Evolutionary conservation across 306 rosid species (phyloP), one percentile per base, ranked within the genome.

Genomic region (Inga laurina): DNA sequence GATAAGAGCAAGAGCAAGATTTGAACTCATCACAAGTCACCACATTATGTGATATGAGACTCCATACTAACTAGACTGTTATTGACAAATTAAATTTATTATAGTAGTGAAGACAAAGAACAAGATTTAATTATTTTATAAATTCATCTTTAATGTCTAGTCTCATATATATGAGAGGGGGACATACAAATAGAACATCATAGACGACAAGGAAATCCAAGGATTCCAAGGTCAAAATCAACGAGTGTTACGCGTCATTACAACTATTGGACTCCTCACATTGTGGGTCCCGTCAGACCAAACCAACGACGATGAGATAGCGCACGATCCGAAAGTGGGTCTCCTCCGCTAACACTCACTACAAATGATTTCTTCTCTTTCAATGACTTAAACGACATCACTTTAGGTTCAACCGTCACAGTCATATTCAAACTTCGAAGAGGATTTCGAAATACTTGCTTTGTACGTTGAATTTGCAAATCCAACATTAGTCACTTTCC

Each of bases 401-500:
- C 64, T 0, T n/a, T 9, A 8, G 93, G 93, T 37, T 35, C 30
- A 27, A 27, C 30, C 30, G 30, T 62, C 8, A 83, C 90, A 5
- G 71, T 72, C 22, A 82, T 32, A 15, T 84, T 51, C 10, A 86
- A 5, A 19, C 22, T 15, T 27, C 4, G 72, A 37, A 30, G 30
- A 27, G 30, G 30, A 27, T 27, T 34, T 13, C 14, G 72, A 0
- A 45, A 90, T 43, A 7, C 12, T 72, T 11, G 79, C 83, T 37
- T 62, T 61, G 76, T 86, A 88, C 46, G 67, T 85, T 10, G 88
- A 85, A 10, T 70, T 84, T 34, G 75, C 76, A 46, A 59, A 59
- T 37, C 90, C 91, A 34, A 90, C 90, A 74, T 90, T 90, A 57
- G 81, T 86, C 1, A 84, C 84, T 10, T 15, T 84, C 72, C 89